Conservation (phyloP, 441 rosid genomes). For the Biscutella laevigata region DNA sequence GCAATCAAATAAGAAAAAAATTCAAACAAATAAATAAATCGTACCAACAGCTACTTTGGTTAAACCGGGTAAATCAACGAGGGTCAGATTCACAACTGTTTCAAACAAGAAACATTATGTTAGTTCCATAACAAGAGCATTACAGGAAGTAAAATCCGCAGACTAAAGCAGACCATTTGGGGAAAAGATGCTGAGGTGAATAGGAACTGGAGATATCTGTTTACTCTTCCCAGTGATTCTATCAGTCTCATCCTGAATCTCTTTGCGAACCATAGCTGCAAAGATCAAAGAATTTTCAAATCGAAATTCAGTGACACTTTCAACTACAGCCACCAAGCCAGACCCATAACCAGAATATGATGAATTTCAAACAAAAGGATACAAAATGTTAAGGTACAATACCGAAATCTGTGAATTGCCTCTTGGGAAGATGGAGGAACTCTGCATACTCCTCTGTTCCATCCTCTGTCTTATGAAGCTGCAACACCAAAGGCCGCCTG, state of each 20-base stretch:
- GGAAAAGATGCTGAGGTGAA: conserved; percentile 73
- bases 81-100: conserved; percentile 82
- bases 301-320: background rate
- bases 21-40: background rate
- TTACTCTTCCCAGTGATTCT: conserved; percentile 62
- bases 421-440: conserved; percentile 65
- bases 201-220: conserved; percentile 72
- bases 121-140: background rate
- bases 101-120: conserved; percentile 2
- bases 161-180: conserved; percentile 45
- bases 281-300: background rate
- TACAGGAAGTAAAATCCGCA: background rate
- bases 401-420: conserved; percentile 54
- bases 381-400: conserved; percentile 12
- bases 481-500: conserved; percentile 79
- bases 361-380: background rate
- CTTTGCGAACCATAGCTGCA: conserved; percentile 65
- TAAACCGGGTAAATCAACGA: conserved; percentile 77
- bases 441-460: conserved; percentile 61
- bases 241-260: conserved; percentile 85
- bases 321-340: background rate
- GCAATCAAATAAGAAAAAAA: background rate
- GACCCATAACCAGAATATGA: background rate
- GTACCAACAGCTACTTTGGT: conserved; percentile 84
- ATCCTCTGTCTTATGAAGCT: conserved; percentile 60